Base-by-base conservation (phyloP, 2,329 filamentous ascomycete genomes). In the Aspergillus flavus region DNA sequence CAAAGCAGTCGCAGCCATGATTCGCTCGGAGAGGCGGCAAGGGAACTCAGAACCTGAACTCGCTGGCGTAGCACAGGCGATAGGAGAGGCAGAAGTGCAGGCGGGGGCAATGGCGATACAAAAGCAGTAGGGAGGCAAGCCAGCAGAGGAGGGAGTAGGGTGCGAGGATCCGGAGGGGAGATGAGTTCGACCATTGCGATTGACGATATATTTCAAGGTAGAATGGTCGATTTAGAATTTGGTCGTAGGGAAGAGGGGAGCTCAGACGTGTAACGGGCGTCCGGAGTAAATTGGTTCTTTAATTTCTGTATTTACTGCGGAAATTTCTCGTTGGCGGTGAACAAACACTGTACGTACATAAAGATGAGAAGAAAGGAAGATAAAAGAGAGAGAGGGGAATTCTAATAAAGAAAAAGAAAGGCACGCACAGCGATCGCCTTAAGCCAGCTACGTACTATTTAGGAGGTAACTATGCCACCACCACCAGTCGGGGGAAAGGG, bases 31-130 rank as follows among this genome's bases (percentile, higher is more conserved):
- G 80, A 81, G 4, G 76, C 69, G 34, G 78, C 71, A 4, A 78
- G 74, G 0, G 81, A 79, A 28, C 83, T 82, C 57, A 89, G 80
- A 63, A 87, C 82, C 68, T 86, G 82, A 3, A 89, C 79, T 57
- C 87, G 80, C 75, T 90, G 87, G 63, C 87, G 85, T 3, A 90
- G 82, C 52, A 89, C 86, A 10, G 87, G 87, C 11, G 87, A 86
- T 21, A 90, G 81, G 2, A 89, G 81, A 39, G 86, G 84, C 2
- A 89, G 80, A 12, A 90, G 78, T 32, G 84, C 85, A 57, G 87
- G 86, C 4, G 87, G 87, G 39, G 87, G 86, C 64, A 81, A 81
- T 59, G 83, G 82, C 41, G 87, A 86, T 58, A 84, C 82, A 71
- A 85, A 87, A 19, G 87, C 85, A 23, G 85, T 85, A 7, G 87